A percentile compares a stretch with the other conserved stretches of the same genome.
Conservation (phyloP, 1,284 basidiomycete genomes). For the Stygiomarasmius scandens region DNA sequence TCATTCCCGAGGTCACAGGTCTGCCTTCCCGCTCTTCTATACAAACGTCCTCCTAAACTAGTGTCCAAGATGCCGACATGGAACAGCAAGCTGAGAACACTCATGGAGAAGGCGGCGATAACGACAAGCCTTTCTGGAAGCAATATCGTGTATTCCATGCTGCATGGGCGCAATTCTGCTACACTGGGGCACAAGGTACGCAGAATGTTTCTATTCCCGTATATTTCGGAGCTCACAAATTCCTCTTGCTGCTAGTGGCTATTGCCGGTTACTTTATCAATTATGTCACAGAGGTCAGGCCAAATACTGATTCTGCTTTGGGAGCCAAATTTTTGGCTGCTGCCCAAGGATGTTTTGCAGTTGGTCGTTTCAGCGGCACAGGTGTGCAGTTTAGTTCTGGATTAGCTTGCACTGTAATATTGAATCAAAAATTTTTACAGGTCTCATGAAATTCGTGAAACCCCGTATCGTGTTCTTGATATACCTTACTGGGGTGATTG, state of each 20-base stretch:
- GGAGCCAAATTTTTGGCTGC: slow-evolving; percentile 35
- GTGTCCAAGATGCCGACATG: slow-evolving; percentile 34
- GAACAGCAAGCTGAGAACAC: slow-evolving; percentile 36
- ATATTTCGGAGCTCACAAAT: neutral
- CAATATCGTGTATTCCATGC: slow-evolving; percentile 36
- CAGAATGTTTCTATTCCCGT: neutral
- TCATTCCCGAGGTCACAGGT: slow-evolving; percentile 39
- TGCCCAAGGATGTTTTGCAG: slow-evolving; percentile 36
- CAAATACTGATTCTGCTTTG: slow-evolving; percentile 22
- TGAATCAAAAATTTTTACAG: slow-evolving; percentile 10
- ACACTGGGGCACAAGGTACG: slow-evolving; percentile 35
- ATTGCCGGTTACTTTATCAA: slow-evolving; percentile 38
- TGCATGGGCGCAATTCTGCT: slow-evolving; percentile 36
- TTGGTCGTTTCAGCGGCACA: slow-evolving; percentile 34
- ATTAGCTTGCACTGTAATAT: too few relatives aligned
- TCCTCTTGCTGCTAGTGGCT: slow-evolving; percentile 25
- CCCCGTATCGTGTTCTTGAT: slow-evolving; percentile 32
- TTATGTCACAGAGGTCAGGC: slow-evolving; percentile 32
- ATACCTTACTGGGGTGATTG: slow-evolving; percentile 31
- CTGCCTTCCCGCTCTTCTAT: slow-evolving; percentile 1
- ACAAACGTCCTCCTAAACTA: neutral
- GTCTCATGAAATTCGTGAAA: slow-evolving; percentile 31
- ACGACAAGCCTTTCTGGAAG: slow-evolving; percentile 30
- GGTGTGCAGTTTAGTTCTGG: too few relatives aligned
- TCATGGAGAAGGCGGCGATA: slow-evolving; percentile 26